Percentiles rank a stretch among this genome's conserved stretches.
These are phyloP conservation scores for Phlebopus sp. DNA, from an alignment of 1,284 basidiomycete genomes.

Conservation along the genomic window DNA sequence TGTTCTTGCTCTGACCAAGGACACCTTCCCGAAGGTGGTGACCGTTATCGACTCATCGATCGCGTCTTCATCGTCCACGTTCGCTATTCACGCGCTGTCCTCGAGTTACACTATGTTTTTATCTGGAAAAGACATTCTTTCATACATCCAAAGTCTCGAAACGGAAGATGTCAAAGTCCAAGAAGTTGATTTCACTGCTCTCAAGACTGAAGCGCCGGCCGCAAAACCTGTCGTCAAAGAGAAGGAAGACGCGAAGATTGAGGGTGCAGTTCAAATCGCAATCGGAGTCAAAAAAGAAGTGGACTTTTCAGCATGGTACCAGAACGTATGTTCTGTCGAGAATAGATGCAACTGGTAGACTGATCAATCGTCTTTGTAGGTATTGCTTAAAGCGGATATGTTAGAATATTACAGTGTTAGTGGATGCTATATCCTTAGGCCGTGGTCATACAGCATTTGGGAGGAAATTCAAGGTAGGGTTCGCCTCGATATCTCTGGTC, in stretches of 20 bases:
- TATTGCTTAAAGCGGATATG: conserved; percentile 98
- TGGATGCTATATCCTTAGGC: conserved; percentile 98
- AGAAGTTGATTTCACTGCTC: conserved; percentile 70
- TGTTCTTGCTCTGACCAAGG: conserved; percentile 66
- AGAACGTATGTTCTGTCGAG: conserved; percentile 59
- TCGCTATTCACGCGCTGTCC: conserved; percentile 76
- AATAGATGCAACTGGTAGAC: neutral
- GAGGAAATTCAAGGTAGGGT: conserved; percentile 84
- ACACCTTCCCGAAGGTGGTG: conserved; percentile 74
- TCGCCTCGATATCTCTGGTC: conserved; percentile 38
- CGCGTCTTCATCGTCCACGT: conserved; percentile 56
- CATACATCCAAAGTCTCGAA: conserved; percentile 73
- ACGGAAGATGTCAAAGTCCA: conserved; percentile 60
- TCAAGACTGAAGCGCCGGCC: conserved; percentile 50
- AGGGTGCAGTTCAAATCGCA: conserved; percentile 87
- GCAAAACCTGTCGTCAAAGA: conserved; percentile 50
- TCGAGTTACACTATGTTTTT: conserved; percentile 74
- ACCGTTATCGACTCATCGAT: conserved; percentile 80
- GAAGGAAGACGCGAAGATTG: conserved; percentile 77
- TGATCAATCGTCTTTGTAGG: conserved; percentile 45
- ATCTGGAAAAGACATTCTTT: conserved; percentile 69
- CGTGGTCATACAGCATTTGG: conserved; percentile 98
- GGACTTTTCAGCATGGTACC: conserved; percentile 94
- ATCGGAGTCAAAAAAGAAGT: conserved; percentile 94
- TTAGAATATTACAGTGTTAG: conserved; percentile 98